Base-by-base conservation (phyloP, 768 basidiomycete genomes). In the Austroboletus festivus region DNA sequence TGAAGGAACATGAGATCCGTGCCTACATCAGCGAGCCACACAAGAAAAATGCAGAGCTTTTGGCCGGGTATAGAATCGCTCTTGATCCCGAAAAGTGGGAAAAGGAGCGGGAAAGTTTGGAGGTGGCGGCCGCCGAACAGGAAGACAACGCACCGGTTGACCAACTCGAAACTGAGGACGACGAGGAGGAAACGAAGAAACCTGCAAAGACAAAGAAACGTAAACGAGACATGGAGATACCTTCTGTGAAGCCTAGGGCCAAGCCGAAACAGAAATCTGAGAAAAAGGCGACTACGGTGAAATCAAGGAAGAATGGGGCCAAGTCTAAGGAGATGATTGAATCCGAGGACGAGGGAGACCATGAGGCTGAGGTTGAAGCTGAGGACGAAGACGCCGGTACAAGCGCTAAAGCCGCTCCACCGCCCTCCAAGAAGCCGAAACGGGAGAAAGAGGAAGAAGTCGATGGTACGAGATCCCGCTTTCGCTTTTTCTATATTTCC, bases 1-100 rank as follows among this genome's bases (percentile, higher is more conserved):
- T 97, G 21, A 79, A 84, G 58, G 66, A 74, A 5, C 80, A 87
- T 66, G 89, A 91, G 70, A 95, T 98, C 70, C 78, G 88, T 54
- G 77, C 84, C 3, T 96, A 82, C 71, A 79, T 97, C 70, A 76
- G 71, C 54, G 86, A 86, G 61, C 83, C 85, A 16, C 77, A 73
- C 68, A 92, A 91, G 73, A 84, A 80, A 64, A 82, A 79, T 34
- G 82, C 79, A 34, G 89, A 93, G 28, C 80, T 97, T 34, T 68
- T 85, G 19, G 66, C 78, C 45, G 93, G 86, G 13, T 94, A 93
- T 66, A 77, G 79, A 54, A 82, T 89, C 59, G 83, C 85, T 30
- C 71, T 78, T 31, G 81, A 93, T 63, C 91, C 91, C 1, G 74
- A 76, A 44, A 79, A 80, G 24, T 87, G 85, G 85, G 76, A 80